These are phyloP conservation scores for Pachyrhizus erosus DNA, from an alignment of 306 rosid species.

Conservation along the genomic window DNA sequence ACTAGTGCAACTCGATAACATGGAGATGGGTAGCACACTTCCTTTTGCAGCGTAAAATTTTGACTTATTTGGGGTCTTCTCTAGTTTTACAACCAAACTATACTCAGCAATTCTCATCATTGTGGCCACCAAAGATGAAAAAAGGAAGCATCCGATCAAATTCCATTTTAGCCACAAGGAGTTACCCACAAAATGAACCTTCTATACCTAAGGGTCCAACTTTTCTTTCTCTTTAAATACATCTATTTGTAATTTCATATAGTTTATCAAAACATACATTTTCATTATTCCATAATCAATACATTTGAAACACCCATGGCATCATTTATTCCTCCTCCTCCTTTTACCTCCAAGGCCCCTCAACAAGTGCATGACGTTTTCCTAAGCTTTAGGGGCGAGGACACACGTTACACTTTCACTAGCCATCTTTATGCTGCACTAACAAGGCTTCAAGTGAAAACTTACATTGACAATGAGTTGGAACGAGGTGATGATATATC, in stretches of 20 bases:
- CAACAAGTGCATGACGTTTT: constrained; percentile 29
- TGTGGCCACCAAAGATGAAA: background rate
- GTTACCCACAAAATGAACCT: background rate
- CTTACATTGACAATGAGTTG: constrained; percentile 42
- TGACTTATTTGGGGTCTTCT: background rate
- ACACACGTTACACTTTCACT: constrained; percentile 38
- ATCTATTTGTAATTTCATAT: background rate
- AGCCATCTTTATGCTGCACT: constrained; percentile 44
- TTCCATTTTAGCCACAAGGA: background rate
- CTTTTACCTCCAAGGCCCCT: background rate
- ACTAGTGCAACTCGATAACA: background rate
- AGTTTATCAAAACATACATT: too few species aligned
- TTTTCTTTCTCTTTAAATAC: background rate
- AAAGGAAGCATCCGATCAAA: background rate
- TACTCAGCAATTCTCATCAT: background rate
- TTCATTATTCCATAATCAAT: background rate
- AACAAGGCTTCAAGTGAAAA: constrained; percentile 2
- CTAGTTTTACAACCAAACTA: background rate
- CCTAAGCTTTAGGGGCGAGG: constrained; percentile 38
- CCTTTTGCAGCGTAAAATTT: background rate
- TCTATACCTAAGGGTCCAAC: background rate
- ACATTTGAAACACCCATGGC: constrained; percentile 14
- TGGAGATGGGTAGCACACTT: background rate
- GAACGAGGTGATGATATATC: constrained; percentile 49
- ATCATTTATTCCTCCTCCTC: background rate